Evolutionary conservation across 1,139 yeast species (phyloP).

Genomic region (Saccharomyces hybrid): DNA sequence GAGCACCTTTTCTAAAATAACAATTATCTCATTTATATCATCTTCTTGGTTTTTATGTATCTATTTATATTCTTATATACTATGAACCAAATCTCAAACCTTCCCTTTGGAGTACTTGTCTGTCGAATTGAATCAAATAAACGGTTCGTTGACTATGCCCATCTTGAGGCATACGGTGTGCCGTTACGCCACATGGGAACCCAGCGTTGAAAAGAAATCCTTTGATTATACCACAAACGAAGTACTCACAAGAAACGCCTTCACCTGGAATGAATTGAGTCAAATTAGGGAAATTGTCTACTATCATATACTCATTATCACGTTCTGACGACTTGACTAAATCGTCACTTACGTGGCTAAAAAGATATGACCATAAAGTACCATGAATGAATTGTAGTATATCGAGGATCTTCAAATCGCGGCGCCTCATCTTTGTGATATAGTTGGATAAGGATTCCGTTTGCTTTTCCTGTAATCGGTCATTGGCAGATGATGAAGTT

Average conservation of each 20-base stretch:
- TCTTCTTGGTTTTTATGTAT: neutral
- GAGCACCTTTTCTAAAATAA: too few relatives aligned
- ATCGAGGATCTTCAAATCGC: slow-evolving; percentile 71
- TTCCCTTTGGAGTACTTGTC: slow-evolving; percentile 52
- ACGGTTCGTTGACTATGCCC: slow-evolving; percentile 67
- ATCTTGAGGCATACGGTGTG: slow-evolving; percentile 72
- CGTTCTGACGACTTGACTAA: slow-evolving; percentile 81
- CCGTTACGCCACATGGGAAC: slow-evolving; percentile 75
- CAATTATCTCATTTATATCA: too few relatives aligned
- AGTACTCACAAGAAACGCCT: slow-evolving; percentile 25
- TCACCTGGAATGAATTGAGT: slow-evolving; percentile 70
- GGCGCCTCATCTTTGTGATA: slow-evolving; percentile 25
- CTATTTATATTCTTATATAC: neutral
- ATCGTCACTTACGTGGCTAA: slow-evolving; percentile 80
- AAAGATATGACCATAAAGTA: slow-evolving; percentile 71
- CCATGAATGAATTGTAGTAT: slow-evolving; percentile 79
- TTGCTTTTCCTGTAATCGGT: slow-evolving; percentile 9
- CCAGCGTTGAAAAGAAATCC: slow-evolving; percentile 78
- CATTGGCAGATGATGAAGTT: slow-evolving; percentile 8
- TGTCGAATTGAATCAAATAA: slow-evolving; percentile 70
- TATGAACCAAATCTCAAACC: slow-evolving; percentile 15
- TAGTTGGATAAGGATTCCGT: slow-evolving; percentile 19
- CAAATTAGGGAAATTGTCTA: slow-evolving; percentile 72
- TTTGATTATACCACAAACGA: slow-evolving; percentile 81
- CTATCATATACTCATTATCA: slow-evolving; percentile 76